Base-by-base conservation (phyloP, 805 yeast species). In the Candida maesae region DNA sequence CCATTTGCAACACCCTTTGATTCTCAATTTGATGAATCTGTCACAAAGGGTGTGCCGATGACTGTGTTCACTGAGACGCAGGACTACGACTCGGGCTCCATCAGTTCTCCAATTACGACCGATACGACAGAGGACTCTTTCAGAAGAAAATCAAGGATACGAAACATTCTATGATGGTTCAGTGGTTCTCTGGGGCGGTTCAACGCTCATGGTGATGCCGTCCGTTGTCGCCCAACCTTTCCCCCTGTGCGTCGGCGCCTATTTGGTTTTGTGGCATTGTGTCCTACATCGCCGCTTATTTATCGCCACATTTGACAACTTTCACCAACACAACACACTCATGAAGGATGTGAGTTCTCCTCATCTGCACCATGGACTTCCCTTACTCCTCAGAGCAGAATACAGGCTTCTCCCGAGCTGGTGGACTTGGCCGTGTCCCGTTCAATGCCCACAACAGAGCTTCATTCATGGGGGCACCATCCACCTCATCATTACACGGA, bases 131-230 rank as follows among this genome's bases (percentile, higher is more conserved):
- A 33, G 4, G 35, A 20, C 6, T 7, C 12, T 14, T 11, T 5
- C 27, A 14, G 13, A n/a, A 41, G 34, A 36, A 12, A 20, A 19
- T 15, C 35, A 3, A 35, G 29, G 10, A 32, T 18, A 5, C 44
- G 44, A 14, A 27, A 36, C 6, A 41, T 41, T 14, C 16, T 41
- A 9, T 41, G 39, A 41, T 19, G 13, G 7, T 13, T 32, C n/a
- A n/a, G n/a, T n/a, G n/a, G n/a, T n/a, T n/a, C n/a, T n/a, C n/a
- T n/a, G n/a, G n/a, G n/a, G n/a, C n/a, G n/a, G n/a, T n/a, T n/a
- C n/a, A n/a, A n/a, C n/a, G n/a, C n/a, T n/a, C n/a, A n/a, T n/a
- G n/a, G n/a, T n/a, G n/a, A n/a, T n/a, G n/a, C n/a, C n/a, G n/a
- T n/a, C n/a, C n/a, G n/a, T n/a, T n/a, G n/a, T n/a, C n/a, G n/a